A percentile compares a stretch with the other conserved stretches of the same genome.
phyloP scores from a whole-genome alignment of 2,329 filamentous ascomycete species.

The Coniella lustricola region DNA sequence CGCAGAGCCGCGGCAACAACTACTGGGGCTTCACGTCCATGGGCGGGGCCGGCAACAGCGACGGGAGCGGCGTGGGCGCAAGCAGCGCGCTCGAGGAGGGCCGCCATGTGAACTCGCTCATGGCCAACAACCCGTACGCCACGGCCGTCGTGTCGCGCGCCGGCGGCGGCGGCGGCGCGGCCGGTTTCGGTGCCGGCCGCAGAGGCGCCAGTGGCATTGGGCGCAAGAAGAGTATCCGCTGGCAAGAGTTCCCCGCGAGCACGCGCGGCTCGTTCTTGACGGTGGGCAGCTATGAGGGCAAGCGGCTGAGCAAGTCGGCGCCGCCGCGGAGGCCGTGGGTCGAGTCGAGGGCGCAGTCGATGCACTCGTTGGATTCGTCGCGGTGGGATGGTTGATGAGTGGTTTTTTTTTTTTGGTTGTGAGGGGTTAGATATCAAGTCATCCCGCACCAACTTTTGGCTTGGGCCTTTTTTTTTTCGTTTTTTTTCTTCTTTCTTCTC shows the following conservation, averaged over 20 bases:
- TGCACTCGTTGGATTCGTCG: conserved; percentile 1
- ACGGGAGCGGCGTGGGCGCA: neutral
- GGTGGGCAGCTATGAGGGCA: conserved; percentile 11
- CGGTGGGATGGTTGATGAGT: neutral
- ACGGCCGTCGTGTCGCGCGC: neutral
- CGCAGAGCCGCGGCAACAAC: conserved; percentile 6
- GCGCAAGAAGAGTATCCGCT: conserved; percentile 13
- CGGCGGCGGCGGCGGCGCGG: too few species aligned
- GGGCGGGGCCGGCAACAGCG: too few species aligned
- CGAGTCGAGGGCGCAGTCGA: conserved; percentile 13
- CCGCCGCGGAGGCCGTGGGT: conserved; percentile 13
- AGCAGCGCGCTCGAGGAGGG: conserved; percentile 3
- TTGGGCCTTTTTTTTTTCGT: too few species aligned
- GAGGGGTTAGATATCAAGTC: too few species aligned
- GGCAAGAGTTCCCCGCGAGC: conserved; percentile 16
- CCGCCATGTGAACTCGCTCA: neutral
- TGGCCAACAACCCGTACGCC: neutral
- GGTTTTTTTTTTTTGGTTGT: neutral
- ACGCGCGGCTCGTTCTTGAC: conserved; percentile 10
- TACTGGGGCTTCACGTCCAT: too few species aligned
- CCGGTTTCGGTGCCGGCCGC: too few species aligned
- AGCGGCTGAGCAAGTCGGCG: conserved; percentile 13
- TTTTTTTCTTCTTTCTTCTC: too few species aligned
- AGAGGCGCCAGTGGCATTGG: conserved; percentile 2
- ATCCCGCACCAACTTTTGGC: too few species aligned